Conservation (phyloP, 163 green algal species). For the Scenedesmus sp. region DNA sequence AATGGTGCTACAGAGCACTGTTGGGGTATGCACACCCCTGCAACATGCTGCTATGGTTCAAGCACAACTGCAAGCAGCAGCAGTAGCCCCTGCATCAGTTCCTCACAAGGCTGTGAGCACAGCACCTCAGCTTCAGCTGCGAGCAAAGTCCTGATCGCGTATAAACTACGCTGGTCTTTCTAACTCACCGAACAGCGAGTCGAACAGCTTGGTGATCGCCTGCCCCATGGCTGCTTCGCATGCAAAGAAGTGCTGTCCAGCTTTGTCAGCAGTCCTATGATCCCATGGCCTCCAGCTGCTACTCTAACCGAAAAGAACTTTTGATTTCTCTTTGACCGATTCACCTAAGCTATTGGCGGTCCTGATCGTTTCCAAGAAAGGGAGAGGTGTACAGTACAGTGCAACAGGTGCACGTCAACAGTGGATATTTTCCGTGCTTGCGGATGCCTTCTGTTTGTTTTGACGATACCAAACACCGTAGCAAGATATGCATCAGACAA, state of each 20-base stretch:
- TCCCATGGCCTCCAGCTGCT: not conserved
- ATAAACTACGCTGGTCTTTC: not conserved
- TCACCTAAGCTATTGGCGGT: not conserved
- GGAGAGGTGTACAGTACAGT: not conserved
- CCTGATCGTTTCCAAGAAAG: not conserved
- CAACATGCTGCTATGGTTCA: too few relatives aligned
- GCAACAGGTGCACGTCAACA: not conserved
- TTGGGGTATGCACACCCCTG: too few relatives aligned
- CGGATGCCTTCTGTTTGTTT: too few relatives aligned
- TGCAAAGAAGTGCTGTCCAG: not conserved
- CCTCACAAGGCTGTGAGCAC: not conserved
- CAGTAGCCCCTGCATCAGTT: too few relatives aligned
- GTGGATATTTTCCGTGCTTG: not conserved
- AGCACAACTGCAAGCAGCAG: too few relatives aligned
- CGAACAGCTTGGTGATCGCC: constrained; percentile 44
- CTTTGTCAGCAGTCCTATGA: not conserved
- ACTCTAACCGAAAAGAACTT: not conserved
- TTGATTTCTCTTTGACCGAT: not conserved
- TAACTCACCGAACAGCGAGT: constrained; percentile 33
- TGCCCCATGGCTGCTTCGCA: constrained; percentile 30
- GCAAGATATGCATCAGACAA: too few relatives aligned
- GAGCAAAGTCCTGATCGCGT: not conserved
- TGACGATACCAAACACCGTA: too few relatives aligned
- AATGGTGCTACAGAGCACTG: too few relatives aligned
- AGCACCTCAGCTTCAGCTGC: too few relatives aligned